These are phyloP conservation scores for Porphyrellus cyaneotinctus DNA, from an alignment of 768 basidiomycete genomes.

Conservation along the genomic window DNA sequence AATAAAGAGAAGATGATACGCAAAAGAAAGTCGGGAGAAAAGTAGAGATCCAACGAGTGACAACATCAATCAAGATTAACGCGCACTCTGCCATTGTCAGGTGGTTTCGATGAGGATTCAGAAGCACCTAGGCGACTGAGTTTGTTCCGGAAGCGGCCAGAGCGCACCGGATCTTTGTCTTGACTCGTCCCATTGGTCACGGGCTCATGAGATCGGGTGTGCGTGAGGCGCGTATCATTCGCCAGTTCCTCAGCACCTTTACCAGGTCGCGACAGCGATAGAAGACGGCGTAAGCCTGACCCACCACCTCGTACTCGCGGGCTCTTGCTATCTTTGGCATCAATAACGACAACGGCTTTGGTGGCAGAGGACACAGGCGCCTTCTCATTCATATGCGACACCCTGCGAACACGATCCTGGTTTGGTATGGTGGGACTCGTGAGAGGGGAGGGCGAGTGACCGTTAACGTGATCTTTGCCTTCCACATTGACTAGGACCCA, in stretches of 20 bases:
- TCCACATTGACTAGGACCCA: constrained; percentile 69
- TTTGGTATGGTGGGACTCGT: constrained; percentile 27
- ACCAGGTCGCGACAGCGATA: constrained; percentile 31
- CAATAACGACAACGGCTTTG: constrained; percentile 60
- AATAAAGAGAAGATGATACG: constrained; percentile 13
- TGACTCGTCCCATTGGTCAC: constrained; percentile 18
- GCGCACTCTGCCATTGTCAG: constrained; percentile 34
- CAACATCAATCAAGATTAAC: constrained; percentile 32
- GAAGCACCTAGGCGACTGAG: constrained; percentile 26
- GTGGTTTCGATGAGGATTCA: constrained; percentile 29
- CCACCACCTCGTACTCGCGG: constrained; percentile 25
- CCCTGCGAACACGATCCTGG: constrained; percentile 28
- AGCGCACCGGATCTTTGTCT: constrained; percentile 19
- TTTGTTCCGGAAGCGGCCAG: constrained; percentile 29
- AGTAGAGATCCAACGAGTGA: constrained; percentile 16
- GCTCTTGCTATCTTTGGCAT: constrained; percentile 45
- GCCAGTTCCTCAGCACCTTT: constrained; percentile 30
- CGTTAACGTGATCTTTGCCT: constrained; percentile 33
- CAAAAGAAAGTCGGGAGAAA: background rate
- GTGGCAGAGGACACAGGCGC: constrained; percentile 45
- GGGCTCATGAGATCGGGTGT: constrained; percentile 27
- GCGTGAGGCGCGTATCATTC: constrained; percentile 23
- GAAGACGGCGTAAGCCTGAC: constrained; percentile 30
- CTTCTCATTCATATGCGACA: constrained; percentile 26
- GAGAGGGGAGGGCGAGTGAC: constrained; percentile 22